Percentiles rank a stretch among this genome's conserved stretches.
These are phyloP conservation scores for Leucocoprinus leucothites DNA, from an alignment of 768 basidiomycete species.

Conservation along the genomic window DNA sequence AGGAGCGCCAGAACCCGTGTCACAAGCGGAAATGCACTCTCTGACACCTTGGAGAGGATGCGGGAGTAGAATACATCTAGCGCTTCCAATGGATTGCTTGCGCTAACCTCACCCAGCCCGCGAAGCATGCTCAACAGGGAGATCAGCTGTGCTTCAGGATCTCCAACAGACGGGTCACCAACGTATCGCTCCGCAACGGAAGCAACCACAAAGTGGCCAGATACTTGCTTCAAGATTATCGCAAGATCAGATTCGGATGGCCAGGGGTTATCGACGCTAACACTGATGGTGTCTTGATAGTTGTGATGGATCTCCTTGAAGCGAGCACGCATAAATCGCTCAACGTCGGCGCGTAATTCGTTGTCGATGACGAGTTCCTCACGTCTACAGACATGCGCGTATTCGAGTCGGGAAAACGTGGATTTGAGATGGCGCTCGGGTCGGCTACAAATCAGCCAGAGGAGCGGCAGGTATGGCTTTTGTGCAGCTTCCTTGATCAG, in stretches of 20 bases:
- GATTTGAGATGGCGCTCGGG: slow-evolving; percentile 1
- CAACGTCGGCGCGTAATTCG: not conserved
- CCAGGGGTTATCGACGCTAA: not conserved
- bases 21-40: not conserved
- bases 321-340: not conserved
- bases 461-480: not conserved
- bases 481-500: not conserved
- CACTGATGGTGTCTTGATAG: not conserved
- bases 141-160: not conserved
- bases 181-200: not conserved
- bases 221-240: not conserved
- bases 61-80: not conserved
- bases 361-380: not conserved
- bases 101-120: not conserved
- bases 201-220: not conserved
- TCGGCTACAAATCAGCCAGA: slow-evolving; percentile 1
- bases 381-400: not conserved
- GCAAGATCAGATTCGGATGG: not conserved
- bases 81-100: not conserved
- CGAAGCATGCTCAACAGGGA: not conserved
- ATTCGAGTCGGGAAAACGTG: not conserved
- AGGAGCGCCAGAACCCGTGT: no score
- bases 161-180: not conserved
- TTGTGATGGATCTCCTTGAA: not conserved
- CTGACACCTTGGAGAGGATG: not conserved